These are phyloP conservation scores for Maudiozyma humilis DNA, from an alignment of 1,139 yeast genomes.

Conservation along the genomic window DNA sequence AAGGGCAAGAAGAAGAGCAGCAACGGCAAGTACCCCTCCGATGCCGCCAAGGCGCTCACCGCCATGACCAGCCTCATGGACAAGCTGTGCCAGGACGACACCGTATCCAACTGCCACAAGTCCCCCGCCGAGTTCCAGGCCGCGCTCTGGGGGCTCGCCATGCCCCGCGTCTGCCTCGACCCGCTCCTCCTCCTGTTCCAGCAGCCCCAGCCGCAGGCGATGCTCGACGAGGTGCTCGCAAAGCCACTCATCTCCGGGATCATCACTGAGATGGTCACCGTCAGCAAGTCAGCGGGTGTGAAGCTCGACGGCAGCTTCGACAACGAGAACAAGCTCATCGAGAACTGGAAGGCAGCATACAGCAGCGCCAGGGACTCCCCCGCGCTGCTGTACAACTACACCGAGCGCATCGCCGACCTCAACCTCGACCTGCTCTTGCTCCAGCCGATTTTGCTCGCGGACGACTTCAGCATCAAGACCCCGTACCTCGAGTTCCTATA, in stretches of 20 bases:
- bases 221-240: constrained; percentile 63
- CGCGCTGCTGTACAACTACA: constrained; percentile 25
- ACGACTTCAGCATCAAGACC: constrained; percentile 74
- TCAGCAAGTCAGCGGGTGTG: constrained; percentile 73
- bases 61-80: constrained; percentile 27
- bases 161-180: constrained; percentile 70
- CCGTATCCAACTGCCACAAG: constrained; percentile 26
- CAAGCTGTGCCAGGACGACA: constrained; percentile 33
- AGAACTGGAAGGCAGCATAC: constrained; percentile 42
- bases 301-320: constrained; percentile 28
- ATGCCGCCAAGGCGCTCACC: constrained; percentile 17
- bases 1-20: constrained; percentile 13
- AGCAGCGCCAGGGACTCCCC: constrained; percentile 18
- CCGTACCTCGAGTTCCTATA: constrained; percentile 85
- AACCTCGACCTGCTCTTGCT: constrained; percentile 67
- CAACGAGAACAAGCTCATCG: constrained; percentile 50
- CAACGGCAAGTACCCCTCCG: constrained; percentile 19
- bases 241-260: constrained; percentile 79
- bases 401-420: constrained; percentile 29
- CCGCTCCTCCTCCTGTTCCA: constrained; percentile 71
- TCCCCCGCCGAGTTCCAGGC: constrained; percentile 55
- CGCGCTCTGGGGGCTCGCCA: constrained; percentile 78
- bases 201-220: constrained; percentile 49
- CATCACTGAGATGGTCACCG: constrained; percentile 61
- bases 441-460: constrained; percentile 81